Percentiles rank a stretch among this genome's conserved stretches.
phyloP scores from a whole-genome alignment of 1,284 basidiomycete genomes.

The Pterula multifida region DNA sequence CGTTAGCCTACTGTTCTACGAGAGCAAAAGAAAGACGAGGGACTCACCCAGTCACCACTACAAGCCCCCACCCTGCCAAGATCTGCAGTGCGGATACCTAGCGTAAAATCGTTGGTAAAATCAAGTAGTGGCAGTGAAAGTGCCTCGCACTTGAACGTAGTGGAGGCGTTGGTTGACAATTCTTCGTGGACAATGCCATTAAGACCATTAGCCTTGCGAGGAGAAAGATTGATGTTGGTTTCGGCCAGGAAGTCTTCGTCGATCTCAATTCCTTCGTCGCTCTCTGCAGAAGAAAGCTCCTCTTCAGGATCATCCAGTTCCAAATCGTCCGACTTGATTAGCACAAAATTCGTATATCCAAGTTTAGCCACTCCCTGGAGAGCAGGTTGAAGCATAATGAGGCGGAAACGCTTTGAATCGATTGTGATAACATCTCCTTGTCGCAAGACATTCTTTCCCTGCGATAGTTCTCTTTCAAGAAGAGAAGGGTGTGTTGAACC shows the following conservation, averaged over 20 bases:
- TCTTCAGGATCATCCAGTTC: conserved; percentile 14
- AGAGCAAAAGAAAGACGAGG: not conserved
- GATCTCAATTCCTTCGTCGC: conserved; percentile 39
- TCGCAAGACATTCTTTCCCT: not conserved
- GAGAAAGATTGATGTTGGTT: conserved; percentile 21
- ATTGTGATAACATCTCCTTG: not conserved
- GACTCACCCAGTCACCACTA: conserved; percentile 79
- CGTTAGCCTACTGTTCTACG: conserved; percentile 4
- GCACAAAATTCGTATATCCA: conserved; percentile 4
- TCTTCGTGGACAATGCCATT: not conserved
- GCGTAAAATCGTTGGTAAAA: conserved; percentile 31
- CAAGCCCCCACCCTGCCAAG: conserved; percentile 68
- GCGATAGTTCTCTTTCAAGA: not conserved
- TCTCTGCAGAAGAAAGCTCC: conserved; percentile 16
- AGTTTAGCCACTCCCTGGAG: conserved; percentile 18
- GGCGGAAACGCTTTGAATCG: not conserved
- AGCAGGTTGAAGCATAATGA: conserved; percentile 3
- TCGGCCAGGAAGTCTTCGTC: conserved; percentile 60
- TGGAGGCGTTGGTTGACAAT: conserved; percentile 4
- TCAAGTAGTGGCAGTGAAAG: conserved; percentile 21
- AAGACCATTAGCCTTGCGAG: conserved; percentile 5
- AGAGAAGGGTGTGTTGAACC: not conserved
- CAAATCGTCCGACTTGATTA: not conserved
- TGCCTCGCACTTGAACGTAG: conserved; percentile 16
- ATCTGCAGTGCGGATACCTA: conserved; percentile 50